Conservation (phyloP, 768 basidiomycete species). For the Hericium coralloides region DNA sequence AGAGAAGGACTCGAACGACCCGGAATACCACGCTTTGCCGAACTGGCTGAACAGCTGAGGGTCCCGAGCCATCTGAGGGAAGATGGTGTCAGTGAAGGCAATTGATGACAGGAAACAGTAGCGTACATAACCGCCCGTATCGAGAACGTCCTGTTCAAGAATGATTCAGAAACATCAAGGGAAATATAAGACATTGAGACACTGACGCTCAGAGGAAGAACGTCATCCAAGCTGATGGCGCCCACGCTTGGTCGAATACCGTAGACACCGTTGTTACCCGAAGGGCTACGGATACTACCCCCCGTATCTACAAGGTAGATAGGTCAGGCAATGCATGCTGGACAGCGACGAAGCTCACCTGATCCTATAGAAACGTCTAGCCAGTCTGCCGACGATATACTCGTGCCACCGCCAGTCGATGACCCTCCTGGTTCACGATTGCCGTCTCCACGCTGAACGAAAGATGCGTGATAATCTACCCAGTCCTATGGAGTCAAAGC, state of each 20-base stretch:
- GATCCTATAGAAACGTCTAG: not conserved
- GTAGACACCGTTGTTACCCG: not conserved
- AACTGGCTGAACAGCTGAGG: not conserved
- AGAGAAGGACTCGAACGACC: not conserved
- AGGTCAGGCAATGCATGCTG: not conserved
- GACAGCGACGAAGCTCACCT: not conserved
- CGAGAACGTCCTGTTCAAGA: not conserved
- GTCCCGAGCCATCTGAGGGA: not conserved
- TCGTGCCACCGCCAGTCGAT: not conserved
- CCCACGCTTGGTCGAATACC: not conserved
- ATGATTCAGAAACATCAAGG: not conserved
- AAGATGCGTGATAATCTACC: not conserved
- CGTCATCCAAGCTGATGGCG: not conserved
- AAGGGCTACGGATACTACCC: not conserved
- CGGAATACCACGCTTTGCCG: not conserved
- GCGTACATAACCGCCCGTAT: not conserved
- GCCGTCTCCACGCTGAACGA: not conserved
- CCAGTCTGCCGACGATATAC: not conserved
- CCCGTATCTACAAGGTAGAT: not conserved
- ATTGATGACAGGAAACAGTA: not conserved
- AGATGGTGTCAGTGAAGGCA: not conserved
- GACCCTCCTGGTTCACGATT: not conserved
- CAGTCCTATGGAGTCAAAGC: not conserved
- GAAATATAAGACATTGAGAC: not conserved
- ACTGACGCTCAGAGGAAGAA: not conserved